phyloP scores from a whole-genome alignment of 2,329 filamentous ascomycete species.

The Fusarium odoratissimum region DNA sequence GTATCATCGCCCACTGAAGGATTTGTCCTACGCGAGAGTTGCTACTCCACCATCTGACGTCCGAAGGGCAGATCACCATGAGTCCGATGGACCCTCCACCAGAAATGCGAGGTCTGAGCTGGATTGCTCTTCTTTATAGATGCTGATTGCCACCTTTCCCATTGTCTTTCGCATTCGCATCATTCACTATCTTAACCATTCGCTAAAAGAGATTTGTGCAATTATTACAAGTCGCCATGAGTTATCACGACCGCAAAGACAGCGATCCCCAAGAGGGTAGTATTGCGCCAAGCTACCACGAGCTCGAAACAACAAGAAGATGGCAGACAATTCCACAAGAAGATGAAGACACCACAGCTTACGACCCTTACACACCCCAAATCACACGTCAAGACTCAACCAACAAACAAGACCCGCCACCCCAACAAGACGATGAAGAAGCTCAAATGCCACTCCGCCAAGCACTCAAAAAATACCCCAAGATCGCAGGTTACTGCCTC shows the following conservation, averaged over 20 bases:
- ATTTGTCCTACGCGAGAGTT: neutral
- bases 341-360: conserved; percentile 1
- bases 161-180: neutral
- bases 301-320: conserved; percentile 14
- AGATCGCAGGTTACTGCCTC: conserved; percentile 43
- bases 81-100: conserved; percentile 14
- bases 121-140: neutral
- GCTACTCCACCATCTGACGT: neutral
- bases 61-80: conserved; percentile 6
- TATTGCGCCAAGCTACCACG: conserved; percentile 14
- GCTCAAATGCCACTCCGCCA: conserved; percentile 41
- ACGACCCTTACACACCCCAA: conserved; percentile 15
- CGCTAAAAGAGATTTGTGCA: neutral
- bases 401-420: neutral
- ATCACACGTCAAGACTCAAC: neutral
- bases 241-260: neutral
- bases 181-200: no score
- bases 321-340: conserved; percentile 18
- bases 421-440: conserved; percentile 8
- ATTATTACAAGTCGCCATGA: neutral
- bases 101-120: neutral
- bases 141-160: neutral
- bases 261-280: conserved; percentile 4
- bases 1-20: conserved; percentile 6
- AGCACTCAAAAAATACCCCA: conserved; percentile 45